Evolutionary conservation across 176 grass and related monocot species (phyloP).

Genomic region (Elymus sibiricus): DNA sequence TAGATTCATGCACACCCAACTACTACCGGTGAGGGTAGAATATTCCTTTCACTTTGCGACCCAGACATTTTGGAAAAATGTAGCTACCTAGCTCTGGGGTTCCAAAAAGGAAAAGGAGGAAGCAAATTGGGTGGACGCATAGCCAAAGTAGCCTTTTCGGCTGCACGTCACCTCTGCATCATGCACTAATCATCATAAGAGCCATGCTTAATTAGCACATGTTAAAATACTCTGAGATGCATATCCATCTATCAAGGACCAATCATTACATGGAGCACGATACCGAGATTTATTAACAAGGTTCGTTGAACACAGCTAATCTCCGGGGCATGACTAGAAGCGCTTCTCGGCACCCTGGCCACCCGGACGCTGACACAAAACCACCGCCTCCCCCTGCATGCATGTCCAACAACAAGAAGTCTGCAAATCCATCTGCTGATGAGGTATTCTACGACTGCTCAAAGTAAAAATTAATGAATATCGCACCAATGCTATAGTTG

Average conservation of each 20-base stretch:
- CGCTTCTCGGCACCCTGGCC: no score
- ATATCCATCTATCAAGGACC: no score
- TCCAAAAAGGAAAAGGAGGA: background rate
- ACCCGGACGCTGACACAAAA: no score
- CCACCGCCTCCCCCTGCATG: no score
- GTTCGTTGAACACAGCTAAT: no score
- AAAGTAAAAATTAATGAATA: background rate
- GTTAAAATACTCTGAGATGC: no score
- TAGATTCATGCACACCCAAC: background rate
- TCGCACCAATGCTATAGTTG: background rate
- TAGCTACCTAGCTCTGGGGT: background rate
- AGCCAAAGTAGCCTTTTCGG: background rate
- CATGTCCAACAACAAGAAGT: background rate
- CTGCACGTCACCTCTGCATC: background rate
- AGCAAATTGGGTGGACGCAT: background rate
- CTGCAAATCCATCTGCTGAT: background rate
- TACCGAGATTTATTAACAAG: no score
- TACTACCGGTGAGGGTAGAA: background rate
- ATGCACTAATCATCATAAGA: background rate
- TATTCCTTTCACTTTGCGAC: background rate
- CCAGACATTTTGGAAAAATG: background rate
- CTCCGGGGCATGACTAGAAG: no score
- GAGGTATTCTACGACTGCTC: background rate
- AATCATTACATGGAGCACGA: no score
- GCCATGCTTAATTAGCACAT: background rate